A percentile compares a stretch with the other conserved stretches of the same genome.
These are phyloP conservation scores for Boletus patriciae DNA, from an alignment of 768 basidiomycete species.

Conservation along the genomic window DNA sequence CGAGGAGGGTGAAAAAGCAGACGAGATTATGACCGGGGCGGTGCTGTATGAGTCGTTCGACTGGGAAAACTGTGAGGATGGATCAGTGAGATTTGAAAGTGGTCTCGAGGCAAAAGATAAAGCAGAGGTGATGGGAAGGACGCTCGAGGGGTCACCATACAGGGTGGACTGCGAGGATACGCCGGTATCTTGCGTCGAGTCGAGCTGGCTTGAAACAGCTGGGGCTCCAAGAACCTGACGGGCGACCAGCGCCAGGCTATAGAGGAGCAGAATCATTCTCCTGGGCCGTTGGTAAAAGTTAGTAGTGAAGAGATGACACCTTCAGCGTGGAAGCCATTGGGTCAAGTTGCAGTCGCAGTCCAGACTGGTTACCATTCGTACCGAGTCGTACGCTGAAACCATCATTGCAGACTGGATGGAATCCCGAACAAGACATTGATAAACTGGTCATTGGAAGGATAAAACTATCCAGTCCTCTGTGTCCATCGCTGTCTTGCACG, in stretches of 20 bases:
- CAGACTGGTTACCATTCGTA: conserved; percentile 30
- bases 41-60: background rate
- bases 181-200: background rate
- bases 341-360: conserved; percentile 1
- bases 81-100: background rate
- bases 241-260: conserved; percentile 20
- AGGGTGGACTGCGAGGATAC: background rate
- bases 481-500: background rate
- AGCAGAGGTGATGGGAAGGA: background rate
- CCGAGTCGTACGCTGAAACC: background rate
- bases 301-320: background rate
- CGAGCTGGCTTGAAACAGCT: conserved; percentile 2
- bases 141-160: background rate
- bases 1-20: background rate
- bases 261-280: conserved; percentile 10
- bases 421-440: background rate
- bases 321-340: background rate
- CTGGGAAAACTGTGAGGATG: background rate
- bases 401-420: conserved; percentile 8
- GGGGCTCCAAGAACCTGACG: conserved; percentile 10
- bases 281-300: background rate
- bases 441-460: background rate
- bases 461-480: background rate
- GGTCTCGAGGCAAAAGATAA: background rate
- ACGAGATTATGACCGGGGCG: background rate